Evolutionary conservation across 805 yeast genomes (phyloP), one percentile per base, ranked within the genome.

Genomic region (Teunomyces atbi): DNA sequence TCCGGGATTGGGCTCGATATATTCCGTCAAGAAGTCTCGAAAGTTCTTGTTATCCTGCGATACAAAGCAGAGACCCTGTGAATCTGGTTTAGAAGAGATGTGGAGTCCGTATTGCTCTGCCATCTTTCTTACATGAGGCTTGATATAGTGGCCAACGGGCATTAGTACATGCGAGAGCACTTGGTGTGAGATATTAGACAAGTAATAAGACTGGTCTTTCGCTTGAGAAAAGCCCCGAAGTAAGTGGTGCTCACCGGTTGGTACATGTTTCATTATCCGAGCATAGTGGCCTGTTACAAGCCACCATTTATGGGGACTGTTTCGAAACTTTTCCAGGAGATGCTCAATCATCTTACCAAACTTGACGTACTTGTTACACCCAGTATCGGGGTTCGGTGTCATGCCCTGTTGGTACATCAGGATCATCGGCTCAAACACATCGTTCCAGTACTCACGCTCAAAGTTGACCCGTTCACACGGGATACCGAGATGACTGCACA

Each of bases 331-430:
- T 1, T 52, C 35, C 6, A 35, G 15, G 30, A 89, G 62, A 57
- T 81, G 77, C 13, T 82, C 78, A 4, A 83, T 64, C 66, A 94
- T 73, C 45, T 73, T 76, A 2, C 99, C 98, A 68, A 94, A 94
- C 62, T 94, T 94, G 54, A 94, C 86, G 60, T 80, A 78, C 48
- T 78, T 76, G 64, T 94, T 94, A 62, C 99, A 94, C 15, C 84
- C 81, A 16, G 91, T 84, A 61, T 94, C 99, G 0, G 99, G 98
- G 56, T 94, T 94, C 0, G 99, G 99, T 1, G 99, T 94, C 35
- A 74, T 56, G 0, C 99, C 99, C 7, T 51, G 58, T 29, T 73
- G 67, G 61, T 91, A 94, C 57, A 73, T 74, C 3, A 79, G 79
- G 18, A 94, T 65, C 97, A 94, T 92, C 1, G 99, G 98, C 60